Conservation (phyloP, 2,329 filamentous ascomycete species). For the Colletotrichum musicola region DNA sequence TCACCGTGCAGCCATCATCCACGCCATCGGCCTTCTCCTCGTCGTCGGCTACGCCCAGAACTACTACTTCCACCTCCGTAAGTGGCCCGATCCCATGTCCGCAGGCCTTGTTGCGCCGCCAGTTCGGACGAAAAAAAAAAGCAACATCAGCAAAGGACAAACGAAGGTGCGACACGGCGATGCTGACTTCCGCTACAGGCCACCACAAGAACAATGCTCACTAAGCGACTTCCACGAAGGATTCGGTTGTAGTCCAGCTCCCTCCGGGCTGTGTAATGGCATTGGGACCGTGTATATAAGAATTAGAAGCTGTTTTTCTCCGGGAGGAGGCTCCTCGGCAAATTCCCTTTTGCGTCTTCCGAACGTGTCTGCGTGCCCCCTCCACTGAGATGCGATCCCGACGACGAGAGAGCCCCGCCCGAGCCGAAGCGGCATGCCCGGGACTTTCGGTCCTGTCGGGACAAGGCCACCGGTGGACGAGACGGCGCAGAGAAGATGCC, state of each 20-base stretch:
- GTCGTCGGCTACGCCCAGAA: conserved; percentile 93
- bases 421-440: neutral
- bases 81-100: conserved; percentile 54
- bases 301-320: conserved; percentile 38
- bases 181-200: conserved; percentile 65
- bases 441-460: neutral
- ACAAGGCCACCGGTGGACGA: neutral
- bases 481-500: conserved; percentile 3
- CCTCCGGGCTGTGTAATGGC: conserved; percentile 35
- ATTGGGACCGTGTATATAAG: conserved; percentile 41
- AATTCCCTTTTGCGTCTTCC: conserved; percentile 21
- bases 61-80: conserved; percentile 99
- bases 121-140: neutral
- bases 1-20: conserved; percentile 78
- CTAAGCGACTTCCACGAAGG: conserved; percentile 63
- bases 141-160: conserved; percentile 25
- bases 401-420: neutral
- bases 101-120: neutral
- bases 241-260: conserved; percentile 28
- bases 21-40: conserved; percentile 83
- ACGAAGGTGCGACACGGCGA: conserved; percentile 40
- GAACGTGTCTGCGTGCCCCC: neutral
- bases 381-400: neutral
- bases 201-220: conserved; percentile 99
- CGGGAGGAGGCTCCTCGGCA: conserved; percentile 34